phyloP scores from a whole-genome alignment of 2,329 filamentous ascomycete genomes.

The Furcasterigmium sp. region DNA sequence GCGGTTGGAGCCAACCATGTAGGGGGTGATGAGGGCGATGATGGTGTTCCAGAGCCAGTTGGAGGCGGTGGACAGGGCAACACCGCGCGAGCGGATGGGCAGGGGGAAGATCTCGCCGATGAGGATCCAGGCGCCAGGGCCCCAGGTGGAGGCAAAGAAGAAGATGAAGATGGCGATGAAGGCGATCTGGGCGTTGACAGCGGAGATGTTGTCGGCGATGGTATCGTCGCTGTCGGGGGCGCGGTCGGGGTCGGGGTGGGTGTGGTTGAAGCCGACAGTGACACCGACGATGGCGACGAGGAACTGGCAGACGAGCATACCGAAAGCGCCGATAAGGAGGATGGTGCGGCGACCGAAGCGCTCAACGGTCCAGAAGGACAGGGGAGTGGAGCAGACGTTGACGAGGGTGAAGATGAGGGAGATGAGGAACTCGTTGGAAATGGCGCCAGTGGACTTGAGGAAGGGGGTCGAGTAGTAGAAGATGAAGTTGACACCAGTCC shows the following conservation, averaged over 20 bases:
- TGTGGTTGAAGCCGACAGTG: slow-evolving; percentile 49
- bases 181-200: slow-evolving; percentile 68
- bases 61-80: slow-evolving; percentile 78
- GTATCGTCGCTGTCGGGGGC: slow-evolving; percentile 28
- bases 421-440: slow-evolving; percentile 75
- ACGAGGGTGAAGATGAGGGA: slow-evolving; percentile 81
- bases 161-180: slow-evolving; percentile 93
- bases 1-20: slow-evolving; percentile 55
- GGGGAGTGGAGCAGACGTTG: slow-evolving; percentile 78
- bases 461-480: slow-evolving; percentile 85
- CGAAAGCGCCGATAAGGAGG: slow-evolving; percentile 70
- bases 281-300: slow-evolving; percentile 74
- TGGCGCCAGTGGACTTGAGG: slow-evolving; percentile 72
- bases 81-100: slow-evolving; percentile 81
- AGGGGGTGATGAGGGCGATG: slow-evolving; percentile 66
- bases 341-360: slow-evolving; percentile 74
- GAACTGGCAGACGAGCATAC: slow-evolving; percentile 86
- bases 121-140: slow-evolving; percentile 73
- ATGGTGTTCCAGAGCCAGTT: slow-evolving; percentile 91
- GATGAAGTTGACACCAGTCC: slow-evolving; percentile 88
- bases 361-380: slow-evolving; percentile 86
- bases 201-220: slow-evolving; percentile 48
- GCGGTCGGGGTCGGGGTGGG: slow-evolving; percentile 33
- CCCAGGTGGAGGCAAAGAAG: slow-evolving; percentile 88
- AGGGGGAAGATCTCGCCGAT: slow-evolving; percentile 90